These are phyloP conservation scores for Solanum hybrid DNA, from an alignment of 305 asterid species.

Conservation along the genomic window DNA sequence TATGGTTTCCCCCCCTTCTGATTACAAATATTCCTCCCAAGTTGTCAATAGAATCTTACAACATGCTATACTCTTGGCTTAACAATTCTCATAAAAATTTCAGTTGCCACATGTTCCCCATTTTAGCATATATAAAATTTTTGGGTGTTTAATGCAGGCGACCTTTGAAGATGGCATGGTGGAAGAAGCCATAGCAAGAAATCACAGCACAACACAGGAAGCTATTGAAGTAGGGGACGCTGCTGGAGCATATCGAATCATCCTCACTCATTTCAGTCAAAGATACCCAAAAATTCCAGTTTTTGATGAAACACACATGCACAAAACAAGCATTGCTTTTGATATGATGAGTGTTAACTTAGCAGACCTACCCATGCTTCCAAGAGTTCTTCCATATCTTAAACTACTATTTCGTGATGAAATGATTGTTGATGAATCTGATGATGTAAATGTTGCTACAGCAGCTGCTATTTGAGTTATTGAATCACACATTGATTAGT, in stretches of 20 bases:
- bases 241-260: conserved; percentile 71
- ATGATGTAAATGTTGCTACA: conserved; percentile 34
- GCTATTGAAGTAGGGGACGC: conserved; percentile 72
- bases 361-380: conserved; percentile 74
- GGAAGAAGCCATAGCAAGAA: conserved; percentile 68
- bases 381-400: conserved; percentile 63
- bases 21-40: not conserved
- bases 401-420: conserved; percentile 69
- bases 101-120: not conserved
- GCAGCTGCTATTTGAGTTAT: conserved; percentile 27
- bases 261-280: conserved; percentile 94
- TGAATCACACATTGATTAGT: not conserved
- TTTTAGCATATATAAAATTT: not conserved
- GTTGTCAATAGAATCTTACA: not conserved
- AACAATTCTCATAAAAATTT: not conserved
- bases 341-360: conserved; percentile 89
- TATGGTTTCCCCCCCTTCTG: not conserved
- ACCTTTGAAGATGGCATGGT: conserved; percentile 76
- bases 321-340: conserved; percentile 82
- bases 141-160: conserved; percentile 40
- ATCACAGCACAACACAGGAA: conserved; percentile 87
- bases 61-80: not conserved
- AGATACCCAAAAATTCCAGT: conserved; percentile 93
- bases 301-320: conserved; percentile 60
- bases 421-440: conserved; percentile 56